phyloP scores from a whole-genome alignment of 2,329 filamentous ascomycete genomes.

The Diaporthe ampelina region DNA sequence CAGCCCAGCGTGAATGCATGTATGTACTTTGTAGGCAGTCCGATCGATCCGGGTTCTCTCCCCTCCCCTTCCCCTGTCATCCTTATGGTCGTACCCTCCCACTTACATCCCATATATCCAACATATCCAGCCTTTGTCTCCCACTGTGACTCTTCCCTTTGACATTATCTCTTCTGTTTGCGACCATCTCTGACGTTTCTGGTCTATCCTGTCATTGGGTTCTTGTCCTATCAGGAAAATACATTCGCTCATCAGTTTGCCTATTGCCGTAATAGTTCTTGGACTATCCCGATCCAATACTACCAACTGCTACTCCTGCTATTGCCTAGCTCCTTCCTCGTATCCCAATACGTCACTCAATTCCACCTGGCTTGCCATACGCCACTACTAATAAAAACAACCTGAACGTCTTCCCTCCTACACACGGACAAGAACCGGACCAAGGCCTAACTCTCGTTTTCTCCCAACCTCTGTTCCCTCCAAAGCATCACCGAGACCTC shows the following conservation, averaged over 20 bases:
- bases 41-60: slow-evolving; percentile 15
- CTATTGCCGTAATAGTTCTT: neutral
- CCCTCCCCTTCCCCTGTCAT: neutral
- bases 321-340: slow-evolving; percentile 26
- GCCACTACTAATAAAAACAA: slow-evolving; percentile 28
- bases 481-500: slow-evolving; percentile 19
- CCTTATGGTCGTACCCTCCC: neutral
- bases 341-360: slow-evolving; percentile 22
- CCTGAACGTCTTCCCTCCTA: neutral
- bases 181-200: slow-evolving; percentile 16
- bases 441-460: slow-evolving; percentile 20
- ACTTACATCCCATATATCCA: slow-evolving; percentile 16
- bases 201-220: neutral
- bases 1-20: neutral
- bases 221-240: neutral
- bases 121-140: slow-evolving; percentile 6
- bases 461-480: neutral
- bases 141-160: neutral
- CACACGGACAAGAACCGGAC: neutral
- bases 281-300: slow-evolving; percentile 1
- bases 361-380: slow-evolving; percentile 20
- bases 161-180: neutral
- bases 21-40: neutral
- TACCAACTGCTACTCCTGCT: slow-evolving; percentile 12
- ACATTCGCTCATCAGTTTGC: slow-evolving; percentile 24